Conservation (phyloP, 192 early-diverging fungal genomes). For the Geosiphon pyriformis region DNA sequence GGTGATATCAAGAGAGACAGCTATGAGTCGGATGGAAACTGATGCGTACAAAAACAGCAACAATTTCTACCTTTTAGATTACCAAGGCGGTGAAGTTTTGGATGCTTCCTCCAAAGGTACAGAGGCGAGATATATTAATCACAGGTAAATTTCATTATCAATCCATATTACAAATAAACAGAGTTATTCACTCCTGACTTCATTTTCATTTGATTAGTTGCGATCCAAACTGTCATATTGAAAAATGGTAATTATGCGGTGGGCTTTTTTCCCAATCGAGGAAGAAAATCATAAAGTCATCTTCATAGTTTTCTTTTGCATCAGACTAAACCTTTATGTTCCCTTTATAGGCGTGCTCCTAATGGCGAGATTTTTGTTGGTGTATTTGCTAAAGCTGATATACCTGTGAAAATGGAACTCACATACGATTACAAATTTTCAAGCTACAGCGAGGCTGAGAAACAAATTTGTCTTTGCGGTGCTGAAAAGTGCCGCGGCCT, state of each 20-base stretch:
- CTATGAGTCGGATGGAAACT: slow-evolving; percentile 66
- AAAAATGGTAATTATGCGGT: slow-evolving; percentile 69
- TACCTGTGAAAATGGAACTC: slow-evolving; percentile 59
- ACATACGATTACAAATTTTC: slow-evolving; percentile 86
- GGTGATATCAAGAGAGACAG: slow-evolving; percentile 61
- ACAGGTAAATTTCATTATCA: slow-evolving; percentile 35
- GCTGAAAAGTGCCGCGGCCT: slow-evolving; percentile 60
- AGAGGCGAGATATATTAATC: slow-evolving; percentile 80
- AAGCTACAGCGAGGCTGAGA: slow-evolving; percentile 54
- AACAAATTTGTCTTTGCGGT: slow-evolving; percentile 68
- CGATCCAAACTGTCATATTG: slow-evolving; percentile 83
- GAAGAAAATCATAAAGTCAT: no score
- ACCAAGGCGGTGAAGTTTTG: slow-evolving; percentile 67
- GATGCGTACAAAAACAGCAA: slow-evolving; percentile 56
- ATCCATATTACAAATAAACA: neutral
- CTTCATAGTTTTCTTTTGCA: no score
- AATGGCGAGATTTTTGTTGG: slow-evolving; percentile 72
- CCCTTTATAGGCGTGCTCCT: slow-evolving; percentile 38
- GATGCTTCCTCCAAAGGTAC: slow-evolving; percentile 75
- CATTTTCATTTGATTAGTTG: slow-evolving; percentile 43
- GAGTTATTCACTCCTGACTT: neutral
- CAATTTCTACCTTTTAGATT: slow-evolving; percentile 79
- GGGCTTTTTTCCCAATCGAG: no score
- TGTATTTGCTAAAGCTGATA: slow-evolving; percentile 67
- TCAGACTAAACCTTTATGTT: no score